These are phyloP conservation scores for Cordyceps cicadae DNA, from an alignment of 2,329 filamentous ascomycete genomes.

Conservation along the genomic window DNA sequence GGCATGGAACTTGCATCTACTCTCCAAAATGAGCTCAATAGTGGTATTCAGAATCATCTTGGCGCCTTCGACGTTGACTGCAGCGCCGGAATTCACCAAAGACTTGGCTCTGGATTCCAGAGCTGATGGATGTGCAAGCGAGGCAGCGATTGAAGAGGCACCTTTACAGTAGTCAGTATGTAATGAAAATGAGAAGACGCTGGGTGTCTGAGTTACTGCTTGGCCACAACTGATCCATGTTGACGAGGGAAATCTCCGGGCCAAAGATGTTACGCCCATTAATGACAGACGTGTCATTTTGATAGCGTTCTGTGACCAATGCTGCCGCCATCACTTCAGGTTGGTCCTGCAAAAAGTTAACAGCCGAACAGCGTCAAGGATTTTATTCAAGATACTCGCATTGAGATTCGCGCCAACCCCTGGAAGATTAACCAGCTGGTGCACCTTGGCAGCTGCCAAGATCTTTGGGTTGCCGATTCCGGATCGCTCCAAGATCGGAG, in stretches of 20 bases:
- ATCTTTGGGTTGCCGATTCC: conserved; percentile 43
- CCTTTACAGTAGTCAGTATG: background rate
- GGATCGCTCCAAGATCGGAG: conserved; percentile 41
- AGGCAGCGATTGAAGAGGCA: background rate
- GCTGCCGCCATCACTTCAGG: conserved; percentile 16
- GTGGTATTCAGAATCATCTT: conserved; percentile 16
- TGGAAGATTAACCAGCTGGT: conserved; percentile 41
- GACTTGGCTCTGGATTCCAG: conserved; percentile 14
- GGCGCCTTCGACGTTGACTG: conserved; percentile 16
- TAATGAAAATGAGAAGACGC: no score
- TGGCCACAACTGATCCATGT: conserved; percentile 17
- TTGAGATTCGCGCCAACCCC: conserved; percentile 38
- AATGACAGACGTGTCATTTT: conserved; percentile 17
- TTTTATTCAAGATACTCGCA: background rate
- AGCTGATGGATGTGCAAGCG: conserved; percentile 2
- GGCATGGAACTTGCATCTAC: conserved; percentile 6
- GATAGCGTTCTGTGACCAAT: conserved; percentile 13
- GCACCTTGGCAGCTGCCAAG: conserved; percentile 37
- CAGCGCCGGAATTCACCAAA: conserved; percentile 17
- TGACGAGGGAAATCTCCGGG: conserved; percentile 18
- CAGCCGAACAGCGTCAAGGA: background rate
- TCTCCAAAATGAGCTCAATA: conserved; percentile 15
- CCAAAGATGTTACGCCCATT: conserved; percentile 15
- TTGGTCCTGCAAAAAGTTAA: conserved; percentile 14
- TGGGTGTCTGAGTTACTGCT: background rate